Conservation (phyloP, 2,329 filamentous ascomycete species). For the Neospermospora avenae region DNA sequence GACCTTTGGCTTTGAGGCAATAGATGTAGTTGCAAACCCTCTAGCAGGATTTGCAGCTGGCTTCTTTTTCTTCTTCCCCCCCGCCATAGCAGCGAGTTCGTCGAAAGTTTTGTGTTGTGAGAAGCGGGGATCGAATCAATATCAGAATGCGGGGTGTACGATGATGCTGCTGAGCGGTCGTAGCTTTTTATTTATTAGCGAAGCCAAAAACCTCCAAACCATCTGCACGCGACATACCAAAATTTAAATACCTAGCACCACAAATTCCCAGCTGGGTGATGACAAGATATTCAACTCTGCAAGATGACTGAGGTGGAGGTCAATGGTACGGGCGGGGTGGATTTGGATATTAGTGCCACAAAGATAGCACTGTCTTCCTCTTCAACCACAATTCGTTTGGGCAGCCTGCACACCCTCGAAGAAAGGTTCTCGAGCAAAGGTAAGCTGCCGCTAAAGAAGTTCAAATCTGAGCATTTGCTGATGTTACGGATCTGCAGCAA, state of each 20-base stretch:
- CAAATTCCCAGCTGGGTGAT: slow-evolving; percentile 24
- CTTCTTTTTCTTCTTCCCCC: slow-evolving; percentile 82
- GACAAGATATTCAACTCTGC: slow-evolving; percentile 32
- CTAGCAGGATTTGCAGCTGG: slow-evolving; percentile 79
- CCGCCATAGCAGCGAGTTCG: slow-evolving; percentile 54
- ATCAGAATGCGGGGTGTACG: slow-evolving; percentile 12
- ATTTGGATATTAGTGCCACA: slow-evolving; percentile 51
- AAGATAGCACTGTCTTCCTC: slow-evolving; percentile 56
- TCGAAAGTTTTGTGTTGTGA: not conserved
- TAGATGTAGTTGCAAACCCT: slow-evolving; percentile 90
- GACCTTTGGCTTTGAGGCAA: slow-evolving; percentile 75
- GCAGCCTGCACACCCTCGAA: slow-evolving; percentile 53
- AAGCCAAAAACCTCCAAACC: not conserved
- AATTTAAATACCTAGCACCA: not conserved
- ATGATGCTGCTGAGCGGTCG: not conserved
- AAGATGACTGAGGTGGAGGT: slow-evolving; percentile 50
- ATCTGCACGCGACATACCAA: not conserved
- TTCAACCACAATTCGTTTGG: slow-evolving; percentile 55
- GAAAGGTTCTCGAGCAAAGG: slow-evolving; percentile 55
- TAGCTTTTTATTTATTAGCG: slow-evolving; percentile 2
- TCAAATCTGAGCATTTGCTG: not conserved
- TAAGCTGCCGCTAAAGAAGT: slow-evolving; percentile 35
- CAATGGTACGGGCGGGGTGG: slow-evolving; percentile 43
- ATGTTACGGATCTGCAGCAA: slow-evolving; percentile 23
- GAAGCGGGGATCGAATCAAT: not conserved